Base-by-base conservation (phyloP, 2,329 filamentous ascomycete genomes). In the Cadophora sp. region DNA sequence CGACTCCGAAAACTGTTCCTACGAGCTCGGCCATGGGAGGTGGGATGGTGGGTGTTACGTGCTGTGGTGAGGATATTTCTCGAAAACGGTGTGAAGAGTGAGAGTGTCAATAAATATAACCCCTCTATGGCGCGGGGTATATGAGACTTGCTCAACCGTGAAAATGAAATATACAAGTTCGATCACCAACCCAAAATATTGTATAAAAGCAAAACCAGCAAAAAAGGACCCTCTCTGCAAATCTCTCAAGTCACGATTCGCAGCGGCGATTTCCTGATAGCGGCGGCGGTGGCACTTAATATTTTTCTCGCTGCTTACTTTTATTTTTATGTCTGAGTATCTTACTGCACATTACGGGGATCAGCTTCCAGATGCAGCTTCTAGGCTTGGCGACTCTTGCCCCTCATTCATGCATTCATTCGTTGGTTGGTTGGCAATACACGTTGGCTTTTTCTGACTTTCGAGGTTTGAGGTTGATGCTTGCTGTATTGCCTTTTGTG, bases 1-100 rank as follows among this genome's bases (percentile, higher is more conserved):
- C 78, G 1, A 82, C 78, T 62, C 77, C 79, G 30, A 83, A 74
- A 16, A 80, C 79, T 43, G 81, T 81, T 64, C 80, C 81, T 16
- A 82, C 68, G 36, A 78, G 72, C 74, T 83, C 82, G 58, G 79
- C 79, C 65, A 78, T 79, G 68, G 18, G 33, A 13, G 14, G 24
- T 9, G 18, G 24, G 14, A 18, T 16, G 50, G 27, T 30, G 27
- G 27, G 27, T 30, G 27, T 30, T 30, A 30, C 3, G 27, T 53
- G 50, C 24, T 33, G 33, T 56, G n/a, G n/a, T 41, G 53, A 41
- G 18, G 9, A 30, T 30, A 30, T n/a, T n/a, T n/a, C n/a, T n/a
- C n/a, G n/a, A n/a, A n/a, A n/a, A n/a, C n/a, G n/a, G n/a, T n/a
- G n/a, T n/a, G n/a, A n/a, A n/a, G n/a, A n/a, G n/a, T n/a, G n/a